These are phyloP conservation scores for Apophysomyces elegans DNA, from an alignment of 371 early-diverging fungal species.

Conservation along the genomic window DNA sequence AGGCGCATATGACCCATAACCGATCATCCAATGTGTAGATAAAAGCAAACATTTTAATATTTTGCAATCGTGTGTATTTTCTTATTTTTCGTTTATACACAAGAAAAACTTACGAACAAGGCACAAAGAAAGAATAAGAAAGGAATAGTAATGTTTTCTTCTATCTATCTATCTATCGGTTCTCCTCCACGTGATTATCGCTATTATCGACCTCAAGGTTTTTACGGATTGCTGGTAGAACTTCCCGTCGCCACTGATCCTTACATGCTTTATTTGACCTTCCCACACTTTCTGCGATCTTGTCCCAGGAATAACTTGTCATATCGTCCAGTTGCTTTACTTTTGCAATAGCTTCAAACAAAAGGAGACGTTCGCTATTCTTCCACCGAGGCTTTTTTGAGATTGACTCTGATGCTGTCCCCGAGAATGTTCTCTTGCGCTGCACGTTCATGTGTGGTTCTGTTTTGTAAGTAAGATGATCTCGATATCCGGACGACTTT, in stretches of 20 bases:
- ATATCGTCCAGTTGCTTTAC: conserved; percentile 42
- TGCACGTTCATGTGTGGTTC: not conserved
- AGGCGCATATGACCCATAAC: conserved; percentile 86
- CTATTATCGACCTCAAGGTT: not conserved
- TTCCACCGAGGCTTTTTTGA: conserved; percentile 42
- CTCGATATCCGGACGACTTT: not conserved
- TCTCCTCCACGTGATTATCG: not conserved
- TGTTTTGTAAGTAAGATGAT: not conserved
- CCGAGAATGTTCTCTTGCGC: not conserved
- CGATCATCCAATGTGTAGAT: conserved; percentile 19
- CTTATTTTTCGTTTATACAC: not conserved
- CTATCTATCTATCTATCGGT: not conserved
- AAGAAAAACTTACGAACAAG: not conserved
- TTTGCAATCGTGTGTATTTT: not conserved
- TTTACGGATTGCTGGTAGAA: conserved; percentile 24
- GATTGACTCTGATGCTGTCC: not conserved
- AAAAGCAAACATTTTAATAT: not conserved
- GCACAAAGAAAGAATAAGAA: not conserved
- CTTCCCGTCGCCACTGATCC: conserved; percentile 51
- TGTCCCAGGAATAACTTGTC: conserved; percentile 39
- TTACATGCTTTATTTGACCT: conserved; percentile 45
- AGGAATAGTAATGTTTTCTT: not conserved
- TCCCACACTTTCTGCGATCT: conserved; percentile 30
- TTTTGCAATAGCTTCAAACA: conserved; percentile 33
- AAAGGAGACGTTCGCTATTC: conserved; percentile 15